These are phyloP conservation scores for Myxozyma udenii DNA, from an alignment of 805 yeast species.

Conservation along the genomic window DNA sequence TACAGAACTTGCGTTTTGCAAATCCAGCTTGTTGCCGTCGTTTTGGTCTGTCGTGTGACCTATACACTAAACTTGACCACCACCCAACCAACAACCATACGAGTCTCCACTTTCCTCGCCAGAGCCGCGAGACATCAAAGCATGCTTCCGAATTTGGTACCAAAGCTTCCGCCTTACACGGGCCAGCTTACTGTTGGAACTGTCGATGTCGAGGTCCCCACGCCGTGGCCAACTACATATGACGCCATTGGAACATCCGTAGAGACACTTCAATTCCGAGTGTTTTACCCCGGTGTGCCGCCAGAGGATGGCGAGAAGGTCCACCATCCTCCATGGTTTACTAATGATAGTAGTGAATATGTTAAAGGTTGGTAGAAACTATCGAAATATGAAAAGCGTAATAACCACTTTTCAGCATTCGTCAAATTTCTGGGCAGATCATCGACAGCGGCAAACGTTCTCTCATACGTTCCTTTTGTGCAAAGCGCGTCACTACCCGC, in stretches of 20 bases:
- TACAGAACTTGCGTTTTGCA: no score
- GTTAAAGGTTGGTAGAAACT: conserved; percentile 11
- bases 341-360: conserved; percentile 21
- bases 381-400: background rate
- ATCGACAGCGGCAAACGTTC: conserved; percentile 4
- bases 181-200: conserved; percentile 32
- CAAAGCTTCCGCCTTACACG: conserved; percentile 29
- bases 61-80: no score
- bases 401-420: conserved; percentile 3
- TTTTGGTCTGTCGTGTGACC: no score
- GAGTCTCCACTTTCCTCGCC: no score
- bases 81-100: no score
- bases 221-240: conserved; percentile 25
- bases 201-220: conserved; percentile 28
- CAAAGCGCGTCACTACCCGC: conserved; percentile 12
- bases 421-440: conserved; percentile 9
- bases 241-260: conserved; percentile 18
- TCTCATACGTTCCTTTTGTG: conserved; percentile 24
- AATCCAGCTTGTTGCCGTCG: no score
- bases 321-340: conserved; percentile 27
- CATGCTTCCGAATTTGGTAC: conserved; percentile 17
- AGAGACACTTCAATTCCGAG: conserved; percentile 29
- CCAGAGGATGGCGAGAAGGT: conserved; percentile 1
- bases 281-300: conserved; percentile 28
- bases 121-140: no score